Evolutionary conservation across 2,329 filamentous ascomycete genomes (phyloP), one percentile per base, ranked within the genome.

Genomic region (Hirsutella minnesotensis): DNA sequence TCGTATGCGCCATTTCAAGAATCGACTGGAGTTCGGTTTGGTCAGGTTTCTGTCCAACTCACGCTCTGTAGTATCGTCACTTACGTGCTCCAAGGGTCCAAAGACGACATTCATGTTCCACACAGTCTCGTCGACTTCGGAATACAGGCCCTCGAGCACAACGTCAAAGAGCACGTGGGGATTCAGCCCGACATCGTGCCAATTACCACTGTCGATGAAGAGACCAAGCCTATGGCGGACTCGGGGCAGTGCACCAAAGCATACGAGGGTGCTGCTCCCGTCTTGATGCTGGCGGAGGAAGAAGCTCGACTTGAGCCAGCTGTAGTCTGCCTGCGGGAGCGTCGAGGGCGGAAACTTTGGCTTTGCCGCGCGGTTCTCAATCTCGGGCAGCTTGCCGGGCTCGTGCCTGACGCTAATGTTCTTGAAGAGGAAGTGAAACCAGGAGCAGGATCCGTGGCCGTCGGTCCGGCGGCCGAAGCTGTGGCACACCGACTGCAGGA

Each of bases 351-450:
- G 21, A 10, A 33, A 2, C 18, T 38, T 22, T 5, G 15, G 9
- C 45, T 16, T 33, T 51, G 52, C 29, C 10, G 19, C 31, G 3
- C 47, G 53, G n/a, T 54, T 56, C 36, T 56, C 53, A 4, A 57
- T 41, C 21, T 54, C 51, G 3, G 55, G 53, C 1, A 44, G 35
- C n/a, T 41, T 39, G 33, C 34, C 47, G 2, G 37, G 47, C 2
- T 46, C 45, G 18, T 48, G 49, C 41, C 46, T 50, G 21, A 55
- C 42, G 39, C 54, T 48, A 37, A 58, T 51, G 43, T 56, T 57
- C 47, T 64, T 62, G 47, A 53, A 62, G 16, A 62, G 55, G 33
- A 56, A 60, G 37, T 59, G 57, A 34, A 64, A 62, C 61, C 59
- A 64, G 0, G 56, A 49, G 27, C 49, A 51, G 15, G 45, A 52